Conservation (phyloP, 345 rosid genomes). For the Camelina hispida region DNA sequence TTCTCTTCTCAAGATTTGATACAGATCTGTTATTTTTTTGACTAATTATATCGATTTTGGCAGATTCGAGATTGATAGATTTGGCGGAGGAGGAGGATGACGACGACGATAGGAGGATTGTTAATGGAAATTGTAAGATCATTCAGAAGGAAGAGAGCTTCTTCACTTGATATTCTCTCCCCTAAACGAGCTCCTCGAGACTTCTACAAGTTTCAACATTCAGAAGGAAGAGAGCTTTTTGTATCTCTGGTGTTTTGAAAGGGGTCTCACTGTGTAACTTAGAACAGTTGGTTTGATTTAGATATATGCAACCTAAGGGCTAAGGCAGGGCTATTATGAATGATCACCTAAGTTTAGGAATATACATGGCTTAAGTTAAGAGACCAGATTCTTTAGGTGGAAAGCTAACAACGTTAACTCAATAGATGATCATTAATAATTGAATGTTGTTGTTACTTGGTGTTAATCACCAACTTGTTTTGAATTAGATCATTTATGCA, state of each 20-base stretch:
- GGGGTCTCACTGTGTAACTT: neutral
- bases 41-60: neutral
- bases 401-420: neutral
- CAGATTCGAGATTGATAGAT: neutral
- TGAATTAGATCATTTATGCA: neutral
- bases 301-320: neutral
- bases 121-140: constrained; percentile 64
- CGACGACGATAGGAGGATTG: constrained; percentile 62
- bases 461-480: too few species aligned
- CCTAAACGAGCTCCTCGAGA: constrained; percentile 82
- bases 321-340: neutral
- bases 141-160: constrained; percentile 71
- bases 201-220: constrained; percentile 93
- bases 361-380: neutral
- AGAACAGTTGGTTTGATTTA: neutral
- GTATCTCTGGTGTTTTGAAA: neutral
- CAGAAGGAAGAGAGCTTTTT: constrained; percentile 14
- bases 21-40: too few species aligned
- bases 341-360: neutral
- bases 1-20: neutral
- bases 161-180: constrained; percentile 83
- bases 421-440: neutral
- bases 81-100: constrained; percentile 26
- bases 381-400: neutral
- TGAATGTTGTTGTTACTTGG: too few species aligned